Conservation (phyloP, 23 red algal species). For the Cyanidiococcus yangmingshanensis region DNA sequence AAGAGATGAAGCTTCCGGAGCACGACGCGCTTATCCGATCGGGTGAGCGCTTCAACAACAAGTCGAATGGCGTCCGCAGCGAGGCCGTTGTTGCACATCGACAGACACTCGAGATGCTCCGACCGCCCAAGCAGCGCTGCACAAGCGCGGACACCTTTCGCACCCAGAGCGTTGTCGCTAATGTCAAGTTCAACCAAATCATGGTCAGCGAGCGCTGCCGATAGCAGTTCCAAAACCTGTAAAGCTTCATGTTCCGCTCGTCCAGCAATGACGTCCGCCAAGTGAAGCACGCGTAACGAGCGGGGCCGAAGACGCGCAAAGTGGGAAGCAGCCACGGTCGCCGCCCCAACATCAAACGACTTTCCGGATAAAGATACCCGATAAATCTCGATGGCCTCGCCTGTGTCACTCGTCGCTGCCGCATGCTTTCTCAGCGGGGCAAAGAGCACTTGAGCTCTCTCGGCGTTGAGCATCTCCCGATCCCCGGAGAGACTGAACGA, state of each 20-base stretch:
- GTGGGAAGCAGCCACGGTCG: not conserved
- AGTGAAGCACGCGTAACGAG: not conserved
- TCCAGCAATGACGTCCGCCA: slow-evolving; percentile 25
- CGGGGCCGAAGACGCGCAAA: not conserved
- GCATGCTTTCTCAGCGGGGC: not conserved
- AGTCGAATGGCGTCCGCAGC: slow-evolving; percentile 51
- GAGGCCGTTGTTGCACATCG: slow-evolving; percentile 42
- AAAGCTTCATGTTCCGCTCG: slow-evolving; percentile 9
- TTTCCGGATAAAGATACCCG: slow-evolving; percentile 1
- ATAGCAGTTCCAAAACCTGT: not conserved
- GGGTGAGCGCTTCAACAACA: slow-evolving; percentile 31
- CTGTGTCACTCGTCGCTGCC: not conserved
- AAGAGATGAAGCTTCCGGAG: slow-evolving; percentile 37
- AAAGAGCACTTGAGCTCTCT: not conserved
- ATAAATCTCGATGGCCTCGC: not conserved
- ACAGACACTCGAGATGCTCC: slow-evolving; percentile 20
- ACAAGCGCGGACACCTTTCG: slow-evolving; percentile 45
- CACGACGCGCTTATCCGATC: not conserved
- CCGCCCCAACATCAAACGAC: slow-evolving; percentile 22
- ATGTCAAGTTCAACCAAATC: slow-evolving; percentile 37
- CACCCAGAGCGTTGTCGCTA: slow-evolving; percentile 67
- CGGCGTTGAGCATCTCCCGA: not conserved
- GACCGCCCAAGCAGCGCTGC: slow-evolving; percentile 25
- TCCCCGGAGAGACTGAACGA: not conserved
- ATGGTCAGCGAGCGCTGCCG: not conserved